These are phyloP conservation scores for Brassica napus DNA, from an alignment of 345 rosid genomes.

Conservation along the genomic window Da-Ae NC_063445.1:53934001-53934500, in stretches of 20 bases:
- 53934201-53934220: background rate
- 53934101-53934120: conserved; percentile 92
- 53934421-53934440: conserved; percentile 57
- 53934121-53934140: conserved; percentile 58
- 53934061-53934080: conserved; percentile 38
- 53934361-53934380: conserved; percentile 88
- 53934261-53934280: conserved; percentile 2
- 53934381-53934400: conserved; percentile 90
- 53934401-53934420: conserved; percentile 80
- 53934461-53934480: background rate
- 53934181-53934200: conserved; percentile 98
- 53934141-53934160: conserved; percentile 56
- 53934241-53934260: conserved; percentile 18
- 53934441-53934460: conserved; percentile 2
- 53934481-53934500: background rate
- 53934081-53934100: conserved; percentile 88
- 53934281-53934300: conserved; percentile 25
- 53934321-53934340: conserved; percentile 7
- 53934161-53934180: conserved; percentile 58
- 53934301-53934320: conserved; percentile 27
- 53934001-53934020: background rate
- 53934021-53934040: background rate
- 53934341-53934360: conserved; percentile 35
- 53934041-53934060: conserved; percentile 7
- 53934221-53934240: conserved; percentile 18